These are phyloP conservation scores for Calocybe gangraenosa DNA, from an alignment of 768 basidiomycete genomes.

Conservation along the genomic window DNA sequence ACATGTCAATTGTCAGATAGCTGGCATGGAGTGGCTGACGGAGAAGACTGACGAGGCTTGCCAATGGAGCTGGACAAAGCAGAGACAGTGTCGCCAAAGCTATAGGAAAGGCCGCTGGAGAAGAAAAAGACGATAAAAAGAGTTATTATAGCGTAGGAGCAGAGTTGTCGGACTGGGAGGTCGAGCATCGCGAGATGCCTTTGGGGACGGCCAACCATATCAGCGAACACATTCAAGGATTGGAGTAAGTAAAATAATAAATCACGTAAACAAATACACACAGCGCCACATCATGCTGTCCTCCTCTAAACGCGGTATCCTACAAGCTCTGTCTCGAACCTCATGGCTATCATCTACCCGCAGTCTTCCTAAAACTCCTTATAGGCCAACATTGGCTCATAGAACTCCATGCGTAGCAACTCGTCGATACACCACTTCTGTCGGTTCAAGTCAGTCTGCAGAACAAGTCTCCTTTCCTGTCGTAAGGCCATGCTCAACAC, in stretches of 20 bases:
- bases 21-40: too few species aligned
- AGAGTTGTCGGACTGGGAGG: conserved; percentile 16
- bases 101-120: conserved; percentile 25
- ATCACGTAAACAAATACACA: too few species aligned
- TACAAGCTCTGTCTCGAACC: not conserved
- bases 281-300: not conserved
- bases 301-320: conserved; percentile 1
- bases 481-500: not conserved
- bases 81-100: conserved; percentile 1
- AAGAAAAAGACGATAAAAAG: conserved; percentile 43
- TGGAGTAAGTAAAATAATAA: not conserved
- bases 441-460: not conserved
- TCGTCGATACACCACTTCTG: not conserved
- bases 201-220: conserved; percentile 13
- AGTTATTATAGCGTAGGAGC: conserved; percentile 32
- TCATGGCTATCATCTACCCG: not conserved
- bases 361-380: too few species aligned
- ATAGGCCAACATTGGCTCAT: too few species aligned
- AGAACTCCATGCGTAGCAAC: too few species aligned
- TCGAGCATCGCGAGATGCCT: conserved; percentile 9
- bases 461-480: not conserved
- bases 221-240: not conserved
- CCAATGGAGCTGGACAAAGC: not conserved
- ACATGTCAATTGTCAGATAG: conserved; percentile 2
- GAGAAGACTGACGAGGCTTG: not conserved